phyloP scores from a whole-genome alignment of 164 flowering plant species.

The Tetrastigma voinierianum region DNA sequence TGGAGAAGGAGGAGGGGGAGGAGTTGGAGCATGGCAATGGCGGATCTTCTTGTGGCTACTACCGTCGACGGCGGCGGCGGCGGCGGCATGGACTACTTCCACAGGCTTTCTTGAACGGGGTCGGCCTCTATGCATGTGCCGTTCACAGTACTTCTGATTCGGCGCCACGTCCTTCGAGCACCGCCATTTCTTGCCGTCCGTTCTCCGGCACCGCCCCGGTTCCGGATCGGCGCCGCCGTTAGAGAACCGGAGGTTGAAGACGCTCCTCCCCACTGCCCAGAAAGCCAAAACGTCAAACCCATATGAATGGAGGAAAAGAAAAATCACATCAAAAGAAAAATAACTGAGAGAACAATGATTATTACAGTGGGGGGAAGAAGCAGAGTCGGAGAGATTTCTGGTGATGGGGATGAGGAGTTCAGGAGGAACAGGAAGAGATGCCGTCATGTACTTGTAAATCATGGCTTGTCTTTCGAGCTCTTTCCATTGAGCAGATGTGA shows the following conservation, averaged over 20 bases:
- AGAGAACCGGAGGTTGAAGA: constrained; percentile 17
- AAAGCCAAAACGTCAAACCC: background rate
- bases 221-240: constrained; percentile 30
- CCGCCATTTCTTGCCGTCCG: constrained; percentile 59
- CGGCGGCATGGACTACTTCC: constrained; percentile 35
- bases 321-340: background rate
- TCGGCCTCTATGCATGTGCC: constrained; percentile 38
- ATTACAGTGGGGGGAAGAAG: constrained; percentile 18
- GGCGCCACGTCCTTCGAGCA: constrained; percentile 57
- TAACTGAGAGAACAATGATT: background rate
- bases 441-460: constrained; percentile 58
- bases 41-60: constrained; percentile 12
- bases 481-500: constrained; percentile 47
- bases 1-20: background rate
- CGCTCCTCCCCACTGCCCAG: constrained; percentile 7
- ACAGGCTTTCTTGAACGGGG: constrained; percentile 62
- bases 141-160: constrained; percentile 45
- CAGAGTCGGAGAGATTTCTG: constrained; percentile 1
- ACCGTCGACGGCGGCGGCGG: constrained; percentile 2
- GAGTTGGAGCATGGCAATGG: background rate
- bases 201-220: constrained; percentile 51
- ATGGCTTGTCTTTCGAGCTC: constrained; percentile 59
- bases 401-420: constrained; percentile 35
- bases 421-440: constrained; percentile 53
- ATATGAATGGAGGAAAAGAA: background rate